phyloP scores from a whole-genome alignment of 176 grass and related monocot genomes.

The Avena atlantica region DNA sequence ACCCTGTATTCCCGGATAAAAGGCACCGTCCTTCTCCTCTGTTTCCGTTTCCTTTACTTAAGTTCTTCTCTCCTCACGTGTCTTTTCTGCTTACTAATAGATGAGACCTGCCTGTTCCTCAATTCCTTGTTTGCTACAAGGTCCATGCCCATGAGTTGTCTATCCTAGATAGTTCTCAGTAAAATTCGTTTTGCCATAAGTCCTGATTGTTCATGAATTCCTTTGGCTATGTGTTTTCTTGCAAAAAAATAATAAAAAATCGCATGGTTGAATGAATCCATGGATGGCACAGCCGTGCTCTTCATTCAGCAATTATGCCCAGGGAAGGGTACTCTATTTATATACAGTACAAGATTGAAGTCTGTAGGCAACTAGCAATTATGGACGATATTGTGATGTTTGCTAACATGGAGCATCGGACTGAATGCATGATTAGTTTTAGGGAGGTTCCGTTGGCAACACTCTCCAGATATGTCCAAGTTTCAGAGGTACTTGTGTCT shows the following conservation, averaged over 20 bases:
- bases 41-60: not conserved
- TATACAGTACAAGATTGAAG: too few species aligned
- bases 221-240: too few species aligned
- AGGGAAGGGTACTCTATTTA: not conserved
- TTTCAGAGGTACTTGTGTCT: not conserved
- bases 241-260: not conserved
- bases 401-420: not conserved
- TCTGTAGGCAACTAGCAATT: not conserved
- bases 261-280: not conserved
- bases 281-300: not conserved
- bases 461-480: not conserved
- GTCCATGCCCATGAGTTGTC: not conserved
- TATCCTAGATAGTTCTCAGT: not conserved
- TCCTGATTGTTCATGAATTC: too few species aligned
- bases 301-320: not conserved
- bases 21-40: not conserved
- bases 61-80: not conserved
- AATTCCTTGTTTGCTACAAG: not conserved
- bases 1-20: constrained; percentile 20
- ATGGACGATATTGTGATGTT: not conserved
- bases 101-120: not conserved
- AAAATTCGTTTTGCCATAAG: not conserved
- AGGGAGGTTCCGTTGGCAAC: not conserved
- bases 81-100: not conserved
- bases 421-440: not conserved